Conservation (phyloP, 805 yeast species). For the Clavispora carvajalis region DNA sequence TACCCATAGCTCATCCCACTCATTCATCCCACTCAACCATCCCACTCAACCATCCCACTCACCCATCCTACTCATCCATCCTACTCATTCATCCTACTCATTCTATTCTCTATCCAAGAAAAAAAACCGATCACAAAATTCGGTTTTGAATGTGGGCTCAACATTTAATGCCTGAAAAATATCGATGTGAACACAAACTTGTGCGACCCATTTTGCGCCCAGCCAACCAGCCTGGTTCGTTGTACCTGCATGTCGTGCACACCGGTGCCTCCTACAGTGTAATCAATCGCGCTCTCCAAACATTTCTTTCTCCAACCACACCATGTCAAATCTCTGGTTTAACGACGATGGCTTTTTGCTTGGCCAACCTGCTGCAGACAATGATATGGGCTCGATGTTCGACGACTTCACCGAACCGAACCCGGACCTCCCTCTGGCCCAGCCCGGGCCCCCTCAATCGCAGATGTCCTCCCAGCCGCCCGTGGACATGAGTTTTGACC, state of each 20-base stretch:
- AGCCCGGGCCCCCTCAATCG: constrained; percentile 3
- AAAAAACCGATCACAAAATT: too few relatives aligned
- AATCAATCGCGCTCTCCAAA: not conserved
- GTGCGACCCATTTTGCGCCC: too few relatives aligned
- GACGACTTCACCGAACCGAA: constrained; percentile 8
- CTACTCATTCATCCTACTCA: too few relatives aligned
- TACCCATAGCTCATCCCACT: too few relatives aligned
- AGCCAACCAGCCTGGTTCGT: too few relatives aligned
- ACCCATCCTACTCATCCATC: too few relatives aligned
- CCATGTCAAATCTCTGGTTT: constrained; percentile 17
- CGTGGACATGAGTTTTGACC: constrained; percentile 1
- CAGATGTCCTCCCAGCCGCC: constrained; percentile 6
- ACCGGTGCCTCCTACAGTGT: not conserved
- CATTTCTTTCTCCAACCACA: not conserved
- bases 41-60: too few relatives aligned
- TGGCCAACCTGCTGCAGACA: constrained; percentile 4
- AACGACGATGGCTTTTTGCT: constrained; percentile 14
- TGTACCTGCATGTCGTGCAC: not conserved
- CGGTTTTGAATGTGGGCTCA: too few relatives aligned
- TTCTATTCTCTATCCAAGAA: too few relatives aligned
- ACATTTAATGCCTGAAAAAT: too few relatives aligned
- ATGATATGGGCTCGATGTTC: constrained; percentile 10
- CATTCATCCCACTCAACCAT: too few relatives aligned
- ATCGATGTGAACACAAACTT: too few relatives aligned
- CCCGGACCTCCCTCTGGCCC: not conserved